Conservation (phyloP, 768 basidiomycete species). For the Boletus subparvulus region DNA sequence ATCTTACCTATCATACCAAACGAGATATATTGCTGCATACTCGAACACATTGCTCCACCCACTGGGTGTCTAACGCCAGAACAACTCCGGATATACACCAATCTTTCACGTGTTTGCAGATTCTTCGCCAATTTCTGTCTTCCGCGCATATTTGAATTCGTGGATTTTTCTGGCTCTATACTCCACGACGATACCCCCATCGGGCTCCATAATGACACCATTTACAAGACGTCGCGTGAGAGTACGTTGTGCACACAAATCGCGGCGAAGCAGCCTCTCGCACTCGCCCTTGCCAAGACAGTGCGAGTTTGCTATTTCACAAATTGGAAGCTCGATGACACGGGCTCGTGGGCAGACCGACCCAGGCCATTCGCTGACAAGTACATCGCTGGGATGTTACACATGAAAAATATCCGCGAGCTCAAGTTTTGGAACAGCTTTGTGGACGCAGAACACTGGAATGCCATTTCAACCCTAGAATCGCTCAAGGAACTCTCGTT, state of each 20-base stretch:
- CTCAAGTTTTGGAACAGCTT: constrained; percentile 9
- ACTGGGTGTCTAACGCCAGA: constrained; percentile 14
- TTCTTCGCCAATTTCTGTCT: constrained; percentile 41
- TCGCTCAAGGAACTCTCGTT: constrained; percentile 22
- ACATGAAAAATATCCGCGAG: constrained; percentile 20
- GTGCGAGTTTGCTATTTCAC: constrained; percentile 28
- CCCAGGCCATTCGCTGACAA: background rate
- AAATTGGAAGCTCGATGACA: too few species aligned
- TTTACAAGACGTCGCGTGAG: background rate
- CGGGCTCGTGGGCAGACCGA: too few species aligned
- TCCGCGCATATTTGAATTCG: constrained; percentile 40
- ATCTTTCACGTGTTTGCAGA: constrained; percentile 42
- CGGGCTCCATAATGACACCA: background rate
- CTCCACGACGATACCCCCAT: too few species aligned
- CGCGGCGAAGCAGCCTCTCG: constrained; percentile 25
- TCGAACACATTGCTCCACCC: constrained; percentile 32
- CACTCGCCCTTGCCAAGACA: constrained; percentile 29
- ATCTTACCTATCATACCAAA: constrained; percentile 38
- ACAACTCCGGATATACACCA: constrained; percentile 6
- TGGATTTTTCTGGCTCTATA: constrained; percentile 25
- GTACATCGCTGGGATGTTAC: constrained; percentile 2
- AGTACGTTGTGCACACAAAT: constrained; percentile 29
- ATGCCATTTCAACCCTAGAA: constrained; percentile 7
- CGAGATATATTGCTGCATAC: constrained; percentile 46
- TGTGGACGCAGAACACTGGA: constrained; percentile 17